Conservation (phyloP, 805 yeast species). For the Starmerella floricola region DNA sequence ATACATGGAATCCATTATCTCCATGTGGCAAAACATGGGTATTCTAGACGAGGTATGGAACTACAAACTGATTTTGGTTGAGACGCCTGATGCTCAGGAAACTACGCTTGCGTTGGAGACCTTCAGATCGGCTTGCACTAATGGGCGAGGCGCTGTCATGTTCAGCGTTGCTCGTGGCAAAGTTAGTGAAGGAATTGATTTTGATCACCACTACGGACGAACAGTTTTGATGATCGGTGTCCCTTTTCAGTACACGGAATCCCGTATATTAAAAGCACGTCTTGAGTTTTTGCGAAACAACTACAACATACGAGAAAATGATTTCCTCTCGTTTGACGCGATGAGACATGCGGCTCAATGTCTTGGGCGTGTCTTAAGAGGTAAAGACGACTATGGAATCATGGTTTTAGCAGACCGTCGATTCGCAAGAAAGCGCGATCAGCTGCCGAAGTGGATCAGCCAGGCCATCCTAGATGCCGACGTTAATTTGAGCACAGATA, state of each 20-base stretch:
- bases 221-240: conserved; percentile 98
- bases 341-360: conserved; percentile 99
- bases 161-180: conserved; percentile 98
- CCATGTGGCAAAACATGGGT: conserved; percentile 99
- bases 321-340: conserved; percentile 93
- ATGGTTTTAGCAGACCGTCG: conserved; percentile 96
- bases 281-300: conserved; percentile 87
- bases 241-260: conserved; percentile 97
- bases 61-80: conserved; percentile 85
- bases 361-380: conserved; percentile 90
- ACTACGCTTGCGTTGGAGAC: conserved; percentile 92
- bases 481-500: conserved; percentile 82
- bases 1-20: conserved; percentile 94
- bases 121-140: conserved; percentile 88
- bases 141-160: conserved; percentile 94
- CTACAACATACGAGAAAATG: conserved; percentile 84
- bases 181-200: conserved; percentile 97
- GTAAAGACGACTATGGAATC: conserved; percentile 96
- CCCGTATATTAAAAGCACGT: conserved; percentile 88
- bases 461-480: conserved; percentile 90
- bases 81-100: conserved; percentile 98
- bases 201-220: conserved; percentile 95
- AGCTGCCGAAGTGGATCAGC: conserved; percentile 93
- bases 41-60: conserved; percentile 98
- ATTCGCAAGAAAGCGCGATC: conserved; percentile 72